Evolutionary conservation across 495 filamentous ascomycete genomes (phyloP).

Genomic region (Daldinia loculata): DNA sequence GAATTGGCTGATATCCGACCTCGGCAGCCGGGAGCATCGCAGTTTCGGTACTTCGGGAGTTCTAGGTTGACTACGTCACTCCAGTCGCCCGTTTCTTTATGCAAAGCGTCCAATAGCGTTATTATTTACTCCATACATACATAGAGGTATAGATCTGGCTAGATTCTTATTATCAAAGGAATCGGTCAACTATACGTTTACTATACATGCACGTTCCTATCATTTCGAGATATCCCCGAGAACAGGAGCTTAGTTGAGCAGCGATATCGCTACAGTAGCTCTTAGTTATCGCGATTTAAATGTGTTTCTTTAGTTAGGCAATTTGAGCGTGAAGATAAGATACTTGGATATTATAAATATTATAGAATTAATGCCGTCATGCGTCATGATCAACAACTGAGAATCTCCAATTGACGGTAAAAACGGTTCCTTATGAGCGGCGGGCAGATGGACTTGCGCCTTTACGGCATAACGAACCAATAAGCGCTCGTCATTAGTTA

Average conservation of each 20-base stretch:
- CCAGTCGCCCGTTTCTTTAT: constrained; percentile 3
- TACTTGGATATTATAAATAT: background rate
- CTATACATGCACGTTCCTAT: background rate
- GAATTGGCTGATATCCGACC: constrained; percentile 39
- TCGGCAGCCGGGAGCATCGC: constrained; percentile 35
- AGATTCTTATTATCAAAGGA: constrained; percentile 10
- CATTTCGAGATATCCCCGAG: constrained; percentile 19
- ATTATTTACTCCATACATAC: background rate
- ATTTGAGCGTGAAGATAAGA: constrained; percentile 24
- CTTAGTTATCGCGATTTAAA: background rate
- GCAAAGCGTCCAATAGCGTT: constrained; percentile 12
- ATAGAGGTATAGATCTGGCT: background rate
- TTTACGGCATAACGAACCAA: constrained; percentile 20
- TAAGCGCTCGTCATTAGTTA: background rate
- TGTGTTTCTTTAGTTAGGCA: background rate
- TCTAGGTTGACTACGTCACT: constrained; percentile 36
- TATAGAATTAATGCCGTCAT: constrained; percentile 37
- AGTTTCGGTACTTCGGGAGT: constrained; percentile 36
- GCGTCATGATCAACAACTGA: constrained; percentile 37
- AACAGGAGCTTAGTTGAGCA: constrained; percentile 1
- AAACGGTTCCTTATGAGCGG: constrained; percentile 38
- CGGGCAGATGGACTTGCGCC: constrained; percentile 28
- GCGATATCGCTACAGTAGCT: constrained; percentile 23
- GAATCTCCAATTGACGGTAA: constrained; percentile 18
- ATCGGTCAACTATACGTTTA: background rate